Base-by-base conservation (phyloP, 2,329 filamentous ascomycete species). In the Albifimbria verrucaria region DNA sequence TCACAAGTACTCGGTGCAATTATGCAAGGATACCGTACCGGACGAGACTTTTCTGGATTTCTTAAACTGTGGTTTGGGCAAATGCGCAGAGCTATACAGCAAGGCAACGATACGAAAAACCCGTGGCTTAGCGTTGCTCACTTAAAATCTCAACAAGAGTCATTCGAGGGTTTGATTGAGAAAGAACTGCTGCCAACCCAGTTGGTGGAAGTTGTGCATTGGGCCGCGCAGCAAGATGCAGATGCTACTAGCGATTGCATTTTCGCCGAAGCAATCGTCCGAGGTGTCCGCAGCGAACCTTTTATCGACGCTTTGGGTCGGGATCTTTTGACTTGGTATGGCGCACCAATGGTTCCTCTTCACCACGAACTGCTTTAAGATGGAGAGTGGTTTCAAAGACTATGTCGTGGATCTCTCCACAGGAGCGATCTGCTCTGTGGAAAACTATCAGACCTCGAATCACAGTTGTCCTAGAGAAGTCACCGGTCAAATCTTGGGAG, bases 11-110 rank as follows among this genome's bases (percentile, higher is more conserved):
- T 80, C 3, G 65, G 68, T 3, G 65, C 73, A 1, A 69, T 81
- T 20, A 71, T 74, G 2, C 65, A 72, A 49, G 76, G 77, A 0
- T 79, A 74, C 56, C 72, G 71, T 7, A 73, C 67, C 5, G 71
- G 68, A 11, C 74, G 77, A 50, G 73, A 75, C 52, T 62, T 80
- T 12, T 63, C 75, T 0, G 67, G 70, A 5, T 81, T 81, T 52
- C 54, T 81, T 54, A 71, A 70, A 47, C 62, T 74, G 2, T 82
- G 79, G 79, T 76, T 70, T 47, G 60, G 68, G 42, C 71, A 77
- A 52, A 66, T 79, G 2, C 68, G 65, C 36, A 62, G 68, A 15
- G 62, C 66, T 17, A 68, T 73, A 52, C 59, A 64, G 44, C 59
- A 62, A 36, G 62, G 68, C 18, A 53, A 57, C 17, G 58, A 59